Evolutionary conservation across 2,329 filamentous ascomycete genomes (phyloP), one percentile per base, ranked within the genome.

Genomic region (Paecilomyces fulvus): DNA sequence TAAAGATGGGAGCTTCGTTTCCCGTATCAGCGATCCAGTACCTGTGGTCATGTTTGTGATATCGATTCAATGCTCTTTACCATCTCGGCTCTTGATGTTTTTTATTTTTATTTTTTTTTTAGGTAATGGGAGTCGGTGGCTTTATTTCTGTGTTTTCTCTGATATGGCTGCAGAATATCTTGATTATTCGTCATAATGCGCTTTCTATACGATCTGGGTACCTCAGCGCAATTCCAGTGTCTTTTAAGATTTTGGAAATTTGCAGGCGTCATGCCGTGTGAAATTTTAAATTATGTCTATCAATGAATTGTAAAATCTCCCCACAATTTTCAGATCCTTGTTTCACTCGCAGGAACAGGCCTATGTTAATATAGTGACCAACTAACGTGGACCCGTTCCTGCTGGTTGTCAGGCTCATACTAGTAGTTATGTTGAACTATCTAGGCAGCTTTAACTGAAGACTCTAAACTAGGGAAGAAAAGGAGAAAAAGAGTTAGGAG

Each of bases 1-100:
- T 77, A 74, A 63, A 60, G 37, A 20, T 17, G 5, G 48, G 9
- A 21, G 20, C 20, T 23, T 53, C 37, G 23, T 23, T 48, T 33
- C 33, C 37, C 30, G 43, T 49, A 52, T 53, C 49, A 49, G 31
- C 58, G 37, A 43, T 43, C 20, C 53, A 56, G 60, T 54, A 46
- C 57, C 57, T 50, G 17, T 56, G 51, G 25, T 28, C 25, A 28
- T 28, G 25, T 28, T 28, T 28, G 25, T 28, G 25, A 28, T 28
- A 30, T 56, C 57, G 58, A 25, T 14, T n/a, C 28, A 23, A 30
- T 23, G 54, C 50, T 57, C 14, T 43, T 9, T 20, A 51, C 14
- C 63, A 65, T 62, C 59, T 55, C 61, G 56, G 59, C 64, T 65
- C 60, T 60, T 37, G 54, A 55, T 59, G 56, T 11, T 55, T 30